A percentile compares a stretch with the other conserved stretches of the same genome.
Conservation (phyloP, 495 filamentous ascomycete species). For the Jackrogersella multiformis region DNA sequence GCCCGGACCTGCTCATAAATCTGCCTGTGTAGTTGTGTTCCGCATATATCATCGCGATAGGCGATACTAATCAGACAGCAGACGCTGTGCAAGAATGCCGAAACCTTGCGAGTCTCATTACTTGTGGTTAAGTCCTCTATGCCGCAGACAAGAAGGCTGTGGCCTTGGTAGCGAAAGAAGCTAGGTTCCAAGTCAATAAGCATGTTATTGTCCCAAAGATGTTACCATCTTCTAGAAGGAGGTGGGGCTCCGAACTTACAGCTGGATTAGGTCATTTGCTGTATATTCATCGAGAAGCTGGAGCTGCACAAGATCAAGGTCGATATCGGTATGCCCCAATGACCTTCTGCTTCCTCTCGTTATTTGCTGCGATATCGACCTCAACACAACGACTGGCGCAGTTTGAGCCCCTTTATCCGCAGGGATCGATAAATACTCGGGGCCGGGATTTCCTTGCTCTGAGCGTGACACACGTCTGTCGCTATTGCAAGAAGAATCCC, state of each 20-base stretch:
- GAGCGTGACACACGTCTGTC: slow-evolving; percentile 6
- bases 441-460: slow-evolving; percentile 19
- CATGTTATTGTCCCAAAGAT: neutral
- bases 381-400: slow-evolving; percentile 43
- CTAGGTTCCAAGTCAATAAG: slow-evolving; percentile 11
- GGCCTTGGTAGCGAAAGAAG: slow-evolving; percentile 41
- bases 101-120: slow-evolving; percentile 42
- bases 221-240: neutral
- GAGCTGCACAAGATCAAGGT: slow-evolving; percentile 44
- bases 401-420: slow-evolving; percentile 45
- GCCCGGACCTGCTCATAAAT: slow-evolving; percentile 44
- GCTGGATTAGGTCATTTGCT: slow-evolving; percentile 40
- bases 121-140: slow-evolving; percentile 44
- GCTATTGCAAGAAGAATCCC: neutral
- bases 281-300: slow-evolving; percentile 44
- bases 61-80: slow-evolving; percentile 44
- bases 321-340: slow-evolving; percentile 34
- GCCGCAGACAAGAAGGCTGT: slow-evolving; percentile 39
- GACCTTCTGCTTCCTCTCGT: slow-evolving; percentile 37
- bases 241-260: slow-evolving; percentile 20
- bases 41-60: slow-evolving; percentile 44
- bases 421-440: slow-evolving; percentile 40
- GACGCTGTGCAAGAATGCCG: slow-evolving; percentile 43
- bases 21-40: slow-evolving; percentile 35
- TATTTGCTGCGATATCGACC: slow-evolving; percentile 42